These are phyloP conservation scores for Wickerhamomyces chaumierensis DNA, from an alignment of 805 yeast genomes.

Conservation along the genomic window DNA sequence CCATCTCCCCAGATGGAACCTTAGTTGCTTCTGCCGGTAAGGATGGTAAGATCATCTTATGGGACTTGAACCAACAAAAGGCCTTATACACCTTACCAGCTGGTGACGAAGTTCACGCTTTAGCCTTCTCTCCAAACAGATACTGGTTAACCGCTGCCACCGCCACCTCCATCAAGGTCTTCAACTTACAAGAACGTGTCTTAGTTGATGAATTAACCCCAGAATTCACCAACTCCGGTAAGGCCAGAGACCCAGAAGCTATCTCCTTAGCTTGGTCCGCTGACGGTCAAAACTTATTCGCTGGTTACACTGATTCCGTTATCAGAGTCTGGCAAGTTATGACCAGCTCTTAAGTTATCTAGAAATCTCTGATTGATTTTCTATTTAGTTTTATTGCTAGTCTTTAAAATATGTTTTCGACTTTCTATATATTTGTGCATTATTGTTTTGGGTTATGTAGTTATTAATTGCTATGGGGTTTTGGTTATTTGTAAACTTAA, in stretches of 20 bases:
- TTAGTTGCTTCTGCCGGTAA: constrained; percentile 99
- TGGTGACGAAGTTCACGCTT: constrained; percentile 94
- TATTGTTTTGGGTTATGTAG: background rate
- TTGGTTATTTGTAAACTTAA: background rate
- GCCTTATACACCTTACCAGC: constrained; percentile 90
- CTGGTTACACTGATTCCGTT: constrained; percentile 99
- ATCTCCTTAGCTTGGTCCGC: constrained; percentile 99
- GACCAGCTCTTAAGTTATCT: constrained; percentile 37
- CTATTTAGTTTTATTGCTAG: background rate
- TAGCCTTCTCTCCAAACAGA: constrained; percentile 99
- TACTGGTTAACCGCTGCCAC: constrained; percentile 99
- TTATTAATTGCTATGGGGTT: background rate
- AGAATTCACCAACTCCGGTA: constrained; percentile 79
- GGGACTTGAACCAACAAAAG: constrained; percentile 85
- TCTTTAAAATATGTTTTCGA: background rate
- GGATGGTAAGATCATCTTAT: constrained; percentile 96
- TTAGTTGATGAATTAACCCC: constrained; percentile 97
- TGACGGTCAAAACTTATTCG: constrained; percentile 98
- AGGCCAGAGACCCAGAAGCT: constrained; percentile 96
- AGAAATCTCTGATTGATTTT: background rate
- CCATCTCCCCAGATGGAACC: constrained; percentile 99
- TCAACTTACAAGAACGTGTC: constrained; percentile 90
- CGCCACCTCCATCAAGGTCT: constrained; percentile 93
- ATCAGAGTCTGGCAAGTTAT: constrained; percentile 99
- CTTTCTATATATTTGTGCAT: background rate